phyloP scores from a whole-genome alignment of 1,284 basidiomycete species.

The Rhodotorula sp. region DNA sequence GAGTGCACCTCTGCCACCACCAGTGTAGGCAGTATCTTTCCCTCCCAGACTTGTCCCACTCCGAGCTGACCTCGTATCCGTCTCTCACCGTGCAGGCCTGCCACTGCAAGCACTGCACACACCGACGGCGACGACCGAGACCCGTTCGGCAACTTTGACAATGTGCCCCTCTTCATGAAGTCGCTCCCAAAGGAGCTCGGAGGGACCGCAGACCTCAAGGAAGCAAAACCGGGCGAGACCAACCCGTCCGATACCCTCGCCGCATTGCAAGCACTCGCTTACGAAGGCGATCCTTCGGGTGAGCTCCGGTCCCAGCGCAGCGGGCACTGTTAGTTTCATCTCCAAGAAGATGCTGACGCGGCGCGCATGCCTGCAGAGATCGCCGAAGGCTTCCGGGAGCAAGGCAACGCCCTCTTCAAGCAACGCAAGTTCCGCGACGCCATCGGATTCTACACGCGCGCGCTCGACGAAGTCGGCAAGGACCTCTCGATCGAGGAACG shows the following conservation, averaged over 20 bases:
- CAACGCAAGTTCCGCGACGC: slow-evolving; percentile 85
- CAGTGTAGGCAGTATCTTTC: neutral
- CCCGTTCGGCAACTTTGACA: slow-evolving; percentile 21
- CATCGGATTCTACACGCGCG: slow-evolving; percentile 83
- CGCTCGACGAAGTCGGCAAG: slow-evolving; percentile 69
- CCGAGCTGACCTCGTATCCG: neutral
- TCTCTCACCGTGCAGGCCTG: neutral
- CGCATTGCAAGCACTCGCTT: slow-evolving; percentile 78
- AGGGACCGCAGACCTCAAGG: slow-evolving; percentile 8
- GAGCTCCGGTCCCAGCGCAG: slow-evolving; percentile 48
- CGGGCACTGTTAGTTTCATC: no score
- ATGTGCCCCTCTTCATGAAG: slow-evolving; percentile 84
- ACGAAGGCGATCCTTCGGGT: slow-evolving; percentile 94
- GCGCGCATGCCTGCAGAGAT: slow-evolving; percentile 60
- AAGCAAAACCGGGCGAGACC: slow-evolving; percentile 46
- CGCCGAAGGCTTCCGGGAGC: slow-evolving; percentile 87
- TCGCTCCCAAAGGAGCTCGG: slow-evolving; percentile 59
- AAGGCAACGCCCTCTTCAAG: slow-evolving; percentile 91
- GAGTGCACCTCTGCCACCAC: no score
- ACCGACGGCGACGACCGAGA: slow-evolving; percentile 3
- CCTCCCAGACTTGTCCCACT: no score
- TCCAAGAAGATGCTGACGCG: neutral
- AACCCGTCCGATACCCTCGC: slow-evolving; percentile 68
- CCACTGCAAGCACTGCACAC: neutral
- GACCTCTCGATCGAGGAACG: slow-evolving; percentile 58